Conservation (phyloP, 352 stramenopile genomes). For the Phytophthora melonis region DNA sequence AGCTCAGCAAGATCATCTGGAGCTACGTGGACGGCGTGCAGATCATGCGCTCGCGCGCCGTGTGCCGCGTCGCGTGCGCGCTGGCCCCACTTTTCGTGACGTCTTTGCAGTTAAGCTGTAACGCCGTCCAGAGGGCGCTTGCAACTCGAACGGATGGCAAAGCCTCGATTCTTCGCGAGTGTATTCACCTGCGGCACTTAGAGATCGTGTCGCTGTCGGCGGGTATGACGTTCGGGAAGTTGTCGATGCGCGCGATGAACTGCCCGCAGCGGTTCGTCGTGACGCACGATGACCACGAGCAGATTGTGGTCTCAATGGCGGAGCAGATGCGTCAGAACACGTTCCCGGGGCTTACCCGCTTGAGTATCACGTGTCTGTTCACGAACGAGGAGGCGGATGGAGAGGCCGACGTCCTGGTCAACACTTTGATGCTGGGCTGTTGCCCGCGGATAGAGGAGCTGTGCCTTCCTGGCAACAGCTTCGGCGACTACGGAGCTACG, state of each 20-base stretch:
- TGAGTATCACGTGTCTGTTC: slow-evolving; percentile 85
- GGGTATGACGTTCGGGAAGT: slow-evolving; percentile 83
- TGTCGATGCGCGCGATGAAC: slow-evolving; percentile 87
- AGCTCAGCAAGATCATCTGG: slow-evolving; percentile 80
- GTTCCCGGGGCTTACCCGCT: slow-evolving; percentile 62
- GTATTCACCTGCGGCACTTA: slow-evolving; percentile 70
- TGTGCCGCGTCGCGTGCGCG: slow-evolving; percentile 55
- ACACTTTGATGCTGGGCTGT: slow-evolving; percentile 81
- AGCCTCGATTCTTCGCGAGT: slow-evolving; percentile 65
- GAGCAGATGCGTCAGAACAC: slow-evolving; percentile 69
- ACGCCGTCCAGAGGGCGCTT: slow-evolving; percentile 71
- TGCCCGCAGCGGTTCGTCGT: slow-evolving; percentile 89
- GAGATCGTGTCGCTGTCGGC: slow-evolving; percentile 85
- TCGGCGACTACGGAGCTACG: slow-evolving; percentile 84
- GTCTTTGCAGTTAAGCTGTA: slow-evolving; percentile 85
- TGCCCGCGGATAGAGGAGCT: slow-evolving; percentile 83
- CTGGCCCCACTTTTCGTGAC: slow-evolving; percentile 72
- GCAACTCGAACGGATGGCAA: slow-evolving; percentile 39
- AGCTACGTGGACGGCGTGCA: slow-evolving; percentile 80
- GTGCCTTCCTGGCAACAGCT: slow-evolving; percentile 85
- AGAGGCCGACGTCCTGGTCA: slow-evolving; percentile 83
- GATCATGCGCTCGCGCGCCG: slow-evolving; percentile 74
- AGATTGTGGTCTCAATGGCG: slow-evolving; percentile 82
- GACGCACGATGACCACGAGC: slow-evolving; percentile 88
- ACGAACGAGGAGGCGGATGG: slow-evolving; percentile 89